These are phyloP conservation scores for Glycine latifolia DNA, from an alignment of 306 rosid species.

Conservation along the genomic window DNA sequence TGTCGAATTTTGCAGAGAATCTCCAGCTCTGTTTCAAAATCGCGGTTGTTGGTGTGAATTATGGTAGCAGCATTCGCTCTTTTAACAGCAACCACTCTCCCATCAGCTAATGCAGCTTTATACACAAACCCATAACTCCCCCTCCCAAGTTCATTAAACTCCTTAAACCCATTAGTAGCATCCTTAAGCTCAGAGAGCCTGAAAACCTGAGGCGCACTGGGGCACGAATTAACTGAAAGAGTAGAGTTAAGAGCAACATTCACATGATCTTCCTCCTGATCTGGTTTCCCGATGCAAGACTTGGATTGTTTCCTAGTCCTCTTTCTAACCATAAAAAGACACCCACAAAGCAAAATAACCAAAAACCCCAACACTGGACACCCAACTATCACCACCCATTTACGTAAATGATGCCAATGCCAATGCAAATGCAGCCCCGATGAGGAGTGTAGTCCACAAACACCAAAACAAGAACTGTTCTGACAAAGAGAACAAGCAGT, in stretches of 20 bases:
- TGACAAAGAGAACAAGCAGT: slow-evolving; percentile 96
- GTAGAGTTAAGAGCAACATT: slow-evolving; percentile 54
- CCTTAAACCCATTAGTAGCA: slow-evolving; percentile 97
- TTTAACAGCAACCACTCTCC: slow-evolving; percentile 85
- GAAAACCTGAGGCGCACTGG: slow-evolving; percentile 86
- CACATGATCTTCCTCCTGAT: slow-evolving; percentile 54
- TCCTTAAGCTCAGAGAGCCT: slow-evolving; percentile 90
- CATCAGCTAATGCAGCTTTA: slow-evolving; percentile 81
- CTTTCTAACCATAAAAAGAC: slow-evolving; percentile 42
- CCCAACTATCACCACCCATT: slow-evolving; percentile 60
- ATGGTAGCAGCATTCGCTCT: slow-evolving; percentile 95
- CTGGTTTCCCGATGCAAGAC: slow-evolving; percentile 66
- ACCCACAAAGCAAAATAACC: slow-evolving; percentile 62
- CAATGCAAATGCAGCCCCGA: slow-evolving; percentile 37
- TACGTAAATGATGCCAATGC: slow-evolving; percentile 62
- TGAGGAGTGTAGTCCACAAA: slow-evolving; percentile 65
- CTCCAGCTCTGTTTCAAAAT: slow-evolving; percentile 88
- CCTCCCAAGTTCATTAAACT: slow-evolving; percentile 92
- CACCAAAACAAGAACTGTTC: slow-evolving; percentile 78
- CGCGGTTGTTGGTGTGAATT: slow-evolving; percentile 82
- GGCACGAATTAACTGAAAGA: slow-evolving; percentile 59
- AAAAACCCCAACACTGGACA: slow-evolving; percentile 62
- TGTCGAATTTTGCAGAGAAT: slow-evolving; percentile 85
- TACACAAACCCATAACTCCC: slow-evolving; percentile 96
- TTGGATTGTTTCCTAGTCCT: slow-evolving; percentile 62